Evolutionary conservation across 495 filamentous ascomycete species (phyloP).

Genomic region (Staphylotrichum tortipilum): DNA sequence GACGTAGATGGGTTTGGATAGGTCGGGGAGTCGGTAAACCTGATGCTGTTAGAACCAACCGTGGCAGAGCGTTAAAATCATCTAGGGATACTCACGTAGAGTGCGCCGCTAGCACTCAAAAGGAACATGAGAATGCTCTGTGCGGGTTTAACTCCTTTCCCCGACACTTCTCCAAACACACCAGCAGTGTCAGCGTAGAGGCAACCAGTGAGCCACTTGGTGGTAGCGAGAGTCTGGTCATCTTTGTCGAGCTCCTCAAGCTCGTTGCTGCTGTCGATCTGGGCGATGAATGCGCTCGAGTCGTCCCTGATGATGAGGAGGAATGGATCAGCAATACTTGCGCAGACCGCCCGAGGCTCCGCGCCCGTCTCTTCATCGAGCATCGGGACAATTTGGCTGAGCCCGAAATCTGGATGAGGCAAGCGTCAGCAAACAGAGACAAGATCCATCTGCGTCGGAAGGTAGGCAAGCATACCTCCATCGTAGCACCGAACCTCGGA

Average conservation of each 20-base stretch:
- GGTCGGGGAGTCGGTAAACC: slow-evolving; percentile 56
- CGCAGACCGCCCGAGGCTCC: slow-evolving; percentile 64
- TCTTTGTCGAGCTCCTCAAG: slow-evolving; percentile 68
- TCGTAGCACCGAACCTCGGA: slow-evolving; percentile 84
- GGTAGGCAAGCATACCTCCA: slow-evolving; percentile 50
- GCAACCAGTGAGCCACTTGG: slow-evolving; percentile 71
- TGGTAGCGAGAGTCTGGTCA: slow-evolving; percentile 42
- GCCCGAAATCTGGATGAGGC: slow-evolving; percentile 56
- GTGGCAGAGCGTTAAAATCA: neutral
- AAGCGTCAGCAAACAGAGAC: slow-evolving; percentile 12
- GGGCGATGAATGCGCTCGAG: slow-evolving; percentile 62
- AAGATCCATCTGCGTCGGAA: neutral
- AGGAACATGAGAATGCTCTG: slow-evolving; percentile 62
- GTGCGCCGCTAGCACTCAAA: slow-evolving; percentile 56
- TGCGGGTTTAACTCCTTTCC: slow-evolving; percentile 34
- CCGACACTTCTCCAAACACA: slow-evolving; percentile 40
- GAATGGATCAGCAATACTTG: slow-evolving; percentile 83
- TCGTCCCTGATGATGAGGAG: slow-evolving; percentile 80
- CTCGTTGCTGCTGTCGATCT: slow-evolving; percentile 70
- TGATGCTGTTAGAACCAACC: slow-evolving; percentile 15
- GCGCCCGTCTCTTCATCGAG: slow-evolving; percentile 75
- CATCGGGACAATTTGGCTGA: slow-evolving; percentile 84
- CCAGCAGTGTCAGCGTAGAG: slow-evolving; percentile 62
- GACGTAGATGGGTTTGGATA: slow-evolving; percentile 52
- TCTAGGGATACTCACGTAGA: slow-evolving; percentile 52